Evolutionary conservation across 345 rosid species (phyloP), one percentile per base, ranked within the genome.

Genomic region (Syzygium aqueum): DNA sequence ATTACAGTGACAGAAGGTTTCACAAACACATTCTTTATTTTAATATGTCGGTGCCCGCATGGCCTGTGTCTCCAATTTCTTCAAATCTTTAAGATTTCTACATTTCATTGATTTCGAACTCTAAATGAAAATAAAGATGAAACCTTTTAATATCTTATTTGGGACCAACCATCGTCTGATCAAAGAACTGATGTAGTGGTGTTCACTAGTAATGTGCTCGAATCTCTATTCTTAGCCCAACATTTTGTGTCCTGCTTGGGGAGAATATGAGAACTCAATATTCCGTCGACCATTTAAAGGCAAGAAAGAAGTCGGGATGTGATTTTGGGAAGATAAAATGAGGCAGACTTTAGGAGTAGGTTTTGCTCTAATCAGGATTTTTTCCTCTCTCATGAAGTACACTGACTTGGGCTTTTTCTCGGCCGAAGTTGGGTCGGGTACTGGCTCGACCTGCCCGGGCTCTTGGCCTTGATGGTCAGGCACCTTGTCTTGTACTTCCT

Each of bases 381-480:
- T 61, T 22, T n/a, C 8, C 19, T 61, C 73, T 61, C 2, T 61
- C 13, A 8, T n/a, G 37, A 61, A 61, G 13, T n/a, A n/a, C n/a
- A 52, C 53, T 6, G 19, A 15, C 17, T 14, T 15, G 19, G 53
- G 53, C n/a, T 52, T 52, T 52, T 15, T 15, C 6, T 52, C 53
- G 7, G 17, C 53, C 73, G 16, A 2, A 61, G 37, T 61, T 61
- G 73, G 73, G 73, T 61, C 73, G 73, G 73, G 19, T 61, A 37
- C 17, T 2, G 15, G 17, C 9, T 33, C 9, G 16, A 1, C 73
- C 9, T 8, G 6, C 1, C 2, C 0, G 9, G 17, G 27, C 30
- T 59, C 30, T 59, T 0, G 30, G 17, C 7, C 67, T 27, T 7
- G 28, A 61, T 30, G 73, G 2, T 61, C 19, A 6, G 14, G 73